These are phyloP conservation scores for Coemansia javaensis DNA, from an alignment of 192 early-diverging fungal genomes.

Conservation along the genomic window DNA sequence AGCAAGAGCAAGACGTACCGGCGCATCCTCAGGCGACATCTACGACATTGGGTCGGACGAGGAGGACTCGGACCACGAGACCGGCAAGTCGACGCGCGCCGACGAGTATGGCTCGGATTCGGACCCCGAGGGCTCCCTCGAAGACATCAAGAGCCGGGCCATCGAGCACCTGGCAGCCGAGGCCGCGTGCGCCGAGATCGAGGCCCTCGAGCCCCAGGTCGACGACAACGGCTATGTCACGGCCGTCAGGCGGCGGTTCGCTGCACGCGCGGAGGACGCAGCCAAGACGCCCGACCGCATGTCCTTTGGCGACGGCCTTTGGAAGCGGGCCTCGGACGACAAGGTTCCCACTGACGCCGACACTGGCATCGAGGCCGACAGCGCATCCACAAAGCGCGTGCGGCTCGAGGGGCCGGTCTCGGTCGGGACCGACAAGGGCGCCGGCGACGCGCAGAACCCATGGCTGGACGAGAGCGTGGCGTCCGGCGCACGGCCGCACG, in stretches of 20 bases:
- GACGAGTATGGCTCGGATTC: constrained; percentile 24
- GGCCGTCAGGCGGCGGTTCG: constrained; percentile 11
- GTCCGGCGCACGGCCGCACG: constrained; percentile 8
- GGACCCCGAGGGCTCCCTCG: constrained; percentile 19
- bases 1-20: constrained; percentile 97
- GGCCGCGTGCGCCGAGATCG: constrained; percentile 36
- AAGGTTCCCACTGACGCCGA: too few species aligned
- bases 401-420: constrained; percentile 55
- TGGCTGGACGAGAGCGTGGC: constrained; percentile 65
- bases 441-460: constrained; percentile 59
- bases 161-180: constrained; percentile 11
- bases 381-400: constrained; percentile 25
- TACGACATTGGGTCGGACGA: constrained; percentile 63
- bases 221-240: constrained; percentile 26
- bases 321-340: constrained; percentile 2
- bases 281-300: constrained; percentile 27
- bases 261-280: not conserved
- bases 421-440: constrained; percentile 19
- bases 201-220: constrained; percentile 24
- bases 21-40: constrained; percentile 84
- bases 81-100: constrained; percentile 34
- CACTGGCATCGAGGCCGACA: constrained; percentile 1
- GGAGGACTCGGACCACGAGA: constrained; percentile 43
- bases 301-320: constrained; percentile 36
- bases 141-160: constrained; percentile 3